A percentile compares a stretch with the other conserved stretches of the same genome.
These are phyloP conservation scores for Xylaria sp. DNA, from an alignment of 2,329 filamentous ascomycete species.

Conservation along the genomic window DNA sequence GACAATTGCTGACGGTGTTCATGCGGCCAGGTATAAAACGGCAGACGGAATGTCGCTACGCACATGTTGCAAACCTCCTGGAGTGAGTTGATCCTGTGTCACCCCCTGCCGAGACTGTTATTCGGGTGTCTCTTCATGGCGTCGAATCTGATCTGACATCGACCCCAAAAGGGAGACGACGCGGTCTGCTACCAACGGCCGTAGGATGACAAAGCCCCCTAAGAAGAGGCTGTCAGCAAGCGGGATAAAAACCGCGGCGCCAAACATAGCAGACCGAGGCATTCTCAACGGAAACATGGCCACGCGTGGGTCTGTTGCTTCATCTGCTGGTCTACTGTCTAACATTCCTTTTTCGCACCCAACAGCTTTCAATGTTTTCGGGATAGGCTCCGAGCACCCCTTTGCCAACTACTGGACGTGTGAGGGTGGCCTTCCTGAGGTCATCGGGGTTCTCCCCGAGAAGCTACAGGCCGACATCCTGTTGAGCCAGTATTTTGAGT, in stretches of 20 bases:
- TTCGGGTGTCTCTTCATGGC: conserved; percentile 11
- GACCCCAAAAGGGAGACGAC: conserved; percentile 63
- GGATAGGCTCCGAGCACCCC: conserved; percentile 81
- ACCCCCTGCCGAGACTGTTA: background rate
- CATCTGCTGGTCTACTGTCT: conserved; percentile 72
- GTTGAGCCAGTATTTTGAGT: conserved; percentile 71
- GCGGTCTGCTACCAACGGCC: conserved; percentile 78
- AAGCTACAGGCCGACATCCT: conserved; percentile 81
- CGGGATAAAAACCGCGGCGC: conserved; percentile 56
- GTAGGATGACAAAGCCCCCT: conserved; percentile 88
- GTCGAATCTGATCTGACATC: conserved; percentile 34
- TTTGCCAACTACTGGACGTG: conserved; percentile 90
- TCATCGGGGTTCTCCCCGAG: conserved; percentile 78
- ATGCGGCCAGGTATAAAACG: conserved; percentile 74
- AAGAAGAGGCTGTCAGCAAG: conserved; percentile 62
- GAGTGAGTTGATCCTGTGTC: conserved; percentile 64
- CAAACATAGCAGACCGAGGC: conserved; percentile 67
- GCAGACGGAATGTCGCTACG: conserved; percentile 80
- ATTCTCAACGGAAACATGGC: conserved; percentile 59
- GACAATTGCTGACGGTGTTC: conserved; percentile 37
- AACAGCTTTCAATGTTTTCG: conserved; percentile 80
- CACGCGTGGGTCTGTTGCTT: conserved; percentile 63
- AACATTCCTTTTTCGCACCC: conserved; percentile 78
- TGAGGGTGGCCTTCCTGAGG: conserved; percentile 78
- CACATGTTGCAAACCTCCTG: conserved; percentile 78